Conservation (phyloP, 2,329 filamentous ascomycete genomes). For the Fusarium sp. region DNA sequence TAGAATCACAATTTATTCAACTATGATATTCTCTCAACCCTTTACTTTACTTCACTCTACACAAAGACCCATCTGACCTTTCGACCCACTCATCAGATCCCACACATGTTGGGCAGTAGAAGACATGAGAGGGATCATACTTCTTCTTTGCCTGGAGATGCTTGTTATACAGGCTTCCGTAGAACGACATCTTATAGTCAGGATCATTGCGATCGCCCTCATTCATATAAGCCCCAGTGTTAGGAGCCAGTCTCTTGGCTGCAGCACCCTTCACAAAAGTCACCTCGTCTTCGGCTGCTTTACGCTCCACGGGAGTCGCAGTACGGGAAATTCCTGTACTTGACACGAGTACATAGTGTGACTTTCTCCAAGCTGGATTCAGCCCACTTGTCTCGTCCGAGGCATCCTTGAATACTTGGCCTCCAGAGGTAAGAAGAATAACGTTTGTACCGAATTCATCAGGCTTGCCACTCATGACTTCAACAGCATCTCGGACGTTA, state of each 20-base stretch:
- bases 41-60: background rate
- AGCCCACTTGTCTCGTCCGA: slow-evolving; percentile 16
- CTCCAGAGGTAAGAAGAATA: slow-evolving; percentile 20
- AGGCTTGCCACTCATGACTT: slow-evolving; percentile 26
- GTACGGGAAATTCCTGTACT: background rate
- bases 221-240: slow-evolving; percentile 24
- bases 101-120: slow-evolving; percentile 20
- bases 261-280: slow-evolving; percentile 25
- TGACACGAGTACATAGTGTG: slow-evolving; percentile 12
- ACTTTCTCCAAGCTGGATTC: slow-evolving; percentile 18
- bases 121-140: slow-evolving; percentile 26
- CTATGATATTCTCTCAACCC: background rate
- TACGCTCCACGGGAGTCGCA: background rate
- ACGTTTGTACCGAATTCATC: slow-evolving; percentile 16
- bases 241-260: slow-evolving; percentile 24
- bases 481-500: slow-evolving; percentile 5
- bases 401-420: slow-evolving; percentile 26
- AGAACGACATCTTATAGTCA: slow-evolving; percentile 16
- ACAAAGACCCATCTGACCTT: background rate
- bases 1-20: background rate
- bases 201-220: slow-evolving; percentile 31
- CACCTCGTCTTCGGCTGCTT: slow-evolving; percentile 2
- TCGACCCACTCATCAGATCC: background rate
- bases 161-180: slow-evolving; percentile 2
- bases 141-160: slow-evolving; percentile 20